Percentiles rank a stretch among this genome's conserved stretches.
Evolutionary conservation across 1,139 yeast genomes (phyloP).

Genomic region (Yamadazyma sp.): DNA sequence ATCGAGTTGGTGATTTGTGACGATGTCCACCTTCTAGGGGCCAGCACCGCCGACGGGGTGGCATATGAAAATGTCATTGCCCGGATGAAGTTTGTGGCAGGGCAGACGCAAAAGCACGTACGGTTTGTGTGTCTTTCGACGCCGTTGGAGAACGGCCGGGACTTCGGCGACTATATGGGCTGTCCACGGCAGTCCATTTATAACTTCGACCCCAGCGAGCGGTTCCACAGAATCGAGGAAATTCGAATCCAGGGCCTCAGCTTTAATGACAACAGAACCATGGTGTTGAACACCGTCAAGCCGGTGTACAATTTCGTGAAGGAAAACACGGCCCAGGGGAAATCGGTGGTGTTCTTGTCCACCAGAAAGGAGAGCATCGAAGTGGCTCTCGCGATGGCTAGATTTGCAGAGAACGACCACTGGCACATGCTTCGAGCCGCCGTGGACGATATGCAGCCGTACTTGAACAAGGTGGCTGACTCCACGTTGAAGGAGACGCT

Average conservation of each 20-base stretch:
- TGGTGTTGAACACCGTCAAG: conserved; percentile 10
- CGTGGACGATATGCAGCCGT: conserved; percentile 36
- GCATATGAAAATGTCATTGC: conserved; percentile 69
- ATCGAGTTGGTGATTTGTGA: conserved; percentile 73
- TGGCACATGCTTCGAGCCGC: conserved; percentile 25
- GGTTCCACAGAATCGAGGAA: conserved; percentile 55
- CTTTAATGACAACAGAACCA: conserved; percentile 8
- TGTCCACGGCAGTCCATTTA: conserved; percentile 56
- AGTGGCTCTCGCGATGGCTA: conserved; percentile 45
- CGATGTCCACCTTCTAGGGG: conserved; percentile 72
- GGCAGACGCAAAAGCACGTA: conserved; percentile 52
- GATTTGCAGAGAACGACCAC: conserved; percentile 32
- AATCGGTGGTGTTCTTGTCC: conserved; percentile 56
- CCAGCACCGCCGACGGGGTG: conserved; percentile 48
- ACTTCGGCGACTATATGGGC: conserved; percentile 86
- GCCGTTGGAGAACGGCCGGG: conserved; percentile 73
- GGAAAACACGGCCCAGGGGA: conserved; percentile 22
- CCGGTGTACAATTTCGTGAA: conserved; percentile 44
- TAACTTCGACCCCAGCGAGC: conserved; percentile 68
- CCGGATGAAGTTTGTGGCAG: conserved; percentile 66
- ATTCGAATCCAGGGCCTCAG: conserved; percentile 50
- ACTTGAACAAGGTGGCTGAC: conserved; percentile 50
- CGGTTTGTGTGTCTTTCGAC: conserved; percentile 69
- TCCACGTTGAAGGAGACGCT: conserved; percentile 42
- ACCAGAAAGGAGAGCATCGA: conserved; percentile 57